phyloP scores from a whole-genome alignment of 306 rosid genomes.

The Canavalia gladiata region DNA sequence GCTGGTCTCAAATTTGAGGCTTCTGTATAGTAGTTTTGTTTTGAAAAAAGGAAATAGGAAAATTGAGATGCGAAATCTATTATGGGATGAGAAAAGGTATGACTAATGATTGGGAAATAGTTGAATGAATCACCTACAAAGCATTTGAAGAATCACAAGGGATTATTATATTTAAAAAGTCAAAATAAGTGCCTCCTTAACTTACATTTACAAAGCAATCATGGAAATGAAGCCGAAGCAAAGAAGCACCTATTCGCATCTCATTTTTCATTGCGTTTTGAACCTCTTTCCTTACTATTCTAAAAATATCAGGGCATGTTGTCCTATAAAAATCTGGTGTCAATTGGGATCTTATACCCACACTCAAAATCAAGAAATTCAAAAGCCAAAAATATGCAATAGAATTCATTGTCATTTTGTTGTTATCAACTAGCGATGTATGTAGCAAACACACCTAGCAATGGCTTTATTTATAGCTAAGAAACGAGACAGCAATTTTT shows the following conservation, averaged over 20 bases:
- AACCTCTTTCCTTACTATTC: slow-evolving; percentile 35
- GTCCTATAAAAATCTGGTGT: no score
- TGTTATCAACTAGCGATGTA: slow-evolving; percentile 3
- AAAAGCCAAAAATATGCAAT: slow-evolving; percentile 50
- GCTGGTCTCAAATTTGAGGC: no score
- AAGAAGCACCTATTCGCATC: slow-evolving; percentile 88
- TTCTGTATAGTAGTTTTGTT: no score
- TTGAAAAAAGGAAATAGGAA: no score
- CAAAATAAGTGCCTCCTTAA: neutral
- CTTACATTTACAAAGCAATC: slow-evolving; percentile 94
- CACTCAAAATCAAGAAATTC: slow-evolving; percentile 54
- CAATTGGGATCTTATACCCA: no score
- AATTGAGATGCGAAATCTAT: no score
- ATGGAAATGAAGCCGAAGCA: slow-evolving; percentile 93
- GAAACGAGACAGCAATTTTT: neutral
- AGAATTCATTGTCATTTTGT: slow-evolving; percentile 47
- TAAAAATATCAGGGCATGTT: no score
- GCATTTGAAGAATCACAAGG: no score
- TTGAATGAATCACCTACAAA: no score
- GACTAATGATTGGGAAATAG: no score
- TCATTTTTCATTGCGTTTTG: slow-evolving; percentile 67
- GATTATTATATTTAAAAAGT: no score
- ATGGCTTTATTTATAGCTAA: slow-evolving; percentile 49
- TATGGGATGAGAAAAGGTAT: no score
- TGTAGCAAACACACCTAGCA: slow-evolving; percentile 11